These are phyloP conservation scores for Stephanodiscus minutulus DNA, from an alignment of 108 stramenopile genomes.

Conservation along the genomic window DNA sequence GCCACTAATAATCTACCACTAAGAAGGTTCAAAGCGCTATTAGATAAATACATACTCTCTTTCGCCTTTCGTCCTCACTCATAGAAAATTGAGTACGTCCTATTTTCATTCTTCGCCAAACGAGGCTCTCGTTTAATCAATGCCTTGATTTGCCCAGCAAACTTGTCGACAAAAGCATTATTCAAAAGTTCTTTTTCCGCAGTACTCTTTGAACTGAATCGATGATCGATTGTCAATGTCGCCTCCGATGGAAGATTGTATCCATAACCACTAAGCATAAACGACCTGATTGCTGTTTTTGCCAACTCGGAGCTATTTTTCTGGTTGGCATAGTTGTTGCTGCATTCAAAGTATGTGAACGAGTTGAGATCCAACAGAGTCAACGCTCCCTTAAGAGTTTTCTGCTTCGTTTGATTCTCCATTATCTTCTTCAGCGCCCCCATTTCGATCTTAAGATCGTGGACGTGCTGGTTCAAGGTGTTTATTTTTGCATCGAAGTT, in stretches of 20 bases:
- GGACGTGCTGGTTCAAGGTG: conserved; percentile 20
- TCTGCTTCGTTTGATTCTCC: background rate
- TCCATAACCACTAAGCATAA: background rate
- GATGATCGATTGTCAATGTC: no score
- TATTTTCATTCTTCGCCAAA: background rate
- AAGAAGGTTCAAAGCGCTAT: no score
- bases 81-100: background rate
- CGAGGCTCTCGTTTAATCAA: conserved; percentile 5
- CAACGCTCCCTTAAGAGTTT: background rate
- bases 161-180: background rate
- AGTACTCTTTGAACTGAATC: background rate
- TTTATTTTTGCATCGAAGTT: conserved; percentile 30
- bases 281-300: background rate
- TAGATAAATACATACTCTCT: background rate
- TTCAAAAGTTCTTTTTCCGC: background rate
- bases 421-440: no score
- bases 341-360: background rate
- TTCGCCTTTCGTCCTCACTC: background rate
- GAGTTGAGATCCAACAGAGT: background rate
- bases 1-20: no score
- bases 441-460: background rate
- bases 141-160: background rate
- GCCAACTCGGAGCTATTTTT: conserved; percentile 1
- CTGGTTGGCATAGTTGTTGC: no score
- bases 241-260: no score